Base-by-base conservation (phyloP, 208 protist genomes). In the Vickermania ingenoplastis region DNA sequence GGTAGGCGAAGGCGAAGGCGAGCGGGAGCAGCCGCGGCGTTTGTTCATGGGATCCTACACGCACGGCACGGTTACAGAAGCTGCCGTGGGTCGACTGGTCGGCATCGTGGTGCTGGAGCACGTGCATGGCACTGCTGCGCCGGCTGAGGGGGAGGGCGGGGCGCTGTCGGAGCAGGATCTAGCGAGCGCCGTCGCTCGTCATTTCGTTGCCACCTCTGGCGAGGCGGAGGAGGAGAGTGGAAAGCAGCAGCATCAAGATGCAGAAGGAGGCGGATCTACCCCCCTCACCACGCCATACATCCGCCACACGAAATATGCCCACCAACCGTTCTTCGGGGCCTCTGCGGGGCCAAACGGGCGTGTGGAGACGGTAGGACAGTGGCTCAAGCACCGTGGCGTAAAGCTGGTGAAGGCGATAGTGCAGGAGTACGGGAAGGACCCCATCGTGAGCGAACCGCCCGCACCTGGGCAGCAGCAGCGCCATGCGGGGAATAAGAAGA, bases 361-460 rank as follows among this genome's bases (percentile, higher is more conserved):
- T 45, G 31, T 50, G 49, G 82, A 91, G 71, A 84, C 83, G n/a
- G 76, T 91, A 14, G 79, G 79, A 23, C 71, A 91, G 65, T 95
- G 89, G 85, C 64, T 95, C 31, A 90, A 83, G 74, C 73, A 74
- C 25, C 82, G 89, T 63, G 63, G 75, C 30, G 60, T 92, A 7
- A 76, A 75, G 57, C 91, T 95, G 41, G 81, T 69, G 67, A 77
- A 71, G 59, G 88, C 80, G 61, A 57, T 91, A 0, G 89, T 92
- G 69, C 57, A 87, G 67, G 81, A 91, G 71, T 95, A 91, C 52
- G 89, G 83, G 23, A 92, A 95, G 68, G 83, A 92, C 57, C 84
- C 88, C n/a, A 71, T 95, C 28, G 30, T 75, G 49, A 77, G 90
- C 75, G 74, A 68, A 0, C 77, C 81, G 5, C 70, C 76, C 17